Base-by-base conservation (phyloP, 768 basidiomycete genomes). In the Gymnopilus junonius region DNA sequence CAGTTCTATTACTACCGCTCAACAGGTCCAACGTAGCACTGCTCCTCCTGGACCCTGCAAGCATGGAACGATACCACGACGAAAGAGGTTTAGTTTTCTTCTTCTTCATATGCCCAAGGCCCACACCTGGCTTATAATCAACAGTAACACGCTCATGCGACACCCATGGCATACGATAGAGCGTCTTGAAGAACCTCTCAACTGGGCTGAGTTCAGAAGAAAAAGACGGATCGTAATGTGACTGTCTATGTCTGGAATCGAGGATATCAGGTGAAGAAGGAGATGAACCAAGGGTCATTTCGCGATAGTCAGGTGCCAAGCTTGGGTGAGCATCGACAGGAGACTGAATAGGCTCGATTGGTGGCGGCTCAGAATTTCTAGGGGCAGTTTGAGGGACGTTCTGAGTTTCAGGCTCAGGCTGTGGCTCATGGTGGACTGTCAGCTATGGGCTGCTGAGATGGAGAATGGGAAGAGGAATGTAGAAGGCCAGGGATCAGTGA, bases 91-190 rank as follows among this genome's bases (percentile, higher is more conserved):
- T 76, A 6, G 45, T 64, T 40, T 69, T 67, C 23, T 63, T 66
- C 8, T 58, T 69, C 51, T 54, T 57, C 59, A 61, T 62, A 60
- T 64, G 58, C 10, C 67, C 55, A 55, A 67, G 17, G 5, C 67
- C 69, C 11, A 73, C 72, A 10, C 73, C 77, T 0, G 84, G 82
- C 14, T 78, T 67, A 61, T 85, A 84, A 60, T 80, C 79, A 8
- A 78, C 74, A 1, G 82, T 82, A 61, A 85, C 79, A 50, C 83
- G 76, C 2, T 75, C 71, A 4, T 74, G 69, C 8, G 83, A 75
- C 8, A 83, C 69, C 84, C 84, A 85, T 1, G 84, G 84, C 53
- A 85, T 76, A 17, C 72, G 64, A 51, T 82, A 79, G 3, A 85
- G 31, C 2, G 69, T 75, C 7, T 75, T 67, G 56, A 83, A 69